Evolutionary conservation across 2,329 filamentous ascomycete species (phyloP).

Genomic region (Aspergillus sp.): DNA sequence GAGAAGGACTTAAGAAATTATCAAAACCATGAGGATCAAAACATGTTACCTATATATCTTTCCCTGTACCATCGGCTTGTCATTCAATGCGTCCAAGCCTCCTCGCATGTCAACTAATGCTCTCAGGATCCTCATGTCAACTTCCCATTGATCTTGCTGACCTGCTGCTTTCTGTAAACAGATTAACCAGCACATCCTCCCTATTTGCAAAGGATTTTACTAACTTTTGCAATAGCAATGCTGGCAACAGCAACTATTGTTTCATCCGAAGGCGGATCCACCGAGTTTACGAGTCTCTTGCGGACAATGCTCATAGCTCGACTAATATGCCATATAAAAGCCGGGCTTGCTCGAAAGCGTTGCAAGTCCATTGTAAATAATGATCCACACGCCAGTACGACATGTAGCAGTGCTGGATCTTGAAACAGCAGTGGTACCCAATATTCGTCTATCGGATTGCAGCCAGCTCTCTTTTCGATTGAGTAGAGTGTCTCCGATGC

Average conservation of each 20-base stretch:
- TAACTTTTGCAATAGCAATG: background rate
- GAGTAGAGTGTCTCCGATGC: background rate
- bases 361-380: background rate
- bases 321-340: background rate
- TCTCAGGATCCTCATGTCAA: background rate
- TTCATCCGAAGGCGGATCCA: background rate
- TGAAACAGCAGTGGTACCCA: background rate
- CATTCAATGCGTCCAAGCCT: background rate
- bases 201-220: background rate
- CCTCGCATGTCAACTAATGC: background rate
- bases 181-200: background rate
- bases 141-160: background rate
- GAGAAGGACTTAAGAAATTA: background rate
- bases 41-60: background rate
- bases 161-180: background rate
- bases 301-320: background rate
- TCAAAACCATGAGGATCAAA: no score
- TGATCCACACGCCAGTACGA: background rate
- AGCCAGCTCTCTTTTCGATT: background rate
- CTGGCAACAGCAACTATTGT: background rate
- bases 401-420: background rate
- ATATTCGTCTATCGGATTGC: background rate
- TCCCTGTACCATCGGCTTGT: background rate
- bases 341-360: background rate
- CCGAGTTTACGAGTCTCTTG: background rate